Conservation (phyloP, 176 grass and related monocot genomes). For the Eragrostis curvula region DNA sequence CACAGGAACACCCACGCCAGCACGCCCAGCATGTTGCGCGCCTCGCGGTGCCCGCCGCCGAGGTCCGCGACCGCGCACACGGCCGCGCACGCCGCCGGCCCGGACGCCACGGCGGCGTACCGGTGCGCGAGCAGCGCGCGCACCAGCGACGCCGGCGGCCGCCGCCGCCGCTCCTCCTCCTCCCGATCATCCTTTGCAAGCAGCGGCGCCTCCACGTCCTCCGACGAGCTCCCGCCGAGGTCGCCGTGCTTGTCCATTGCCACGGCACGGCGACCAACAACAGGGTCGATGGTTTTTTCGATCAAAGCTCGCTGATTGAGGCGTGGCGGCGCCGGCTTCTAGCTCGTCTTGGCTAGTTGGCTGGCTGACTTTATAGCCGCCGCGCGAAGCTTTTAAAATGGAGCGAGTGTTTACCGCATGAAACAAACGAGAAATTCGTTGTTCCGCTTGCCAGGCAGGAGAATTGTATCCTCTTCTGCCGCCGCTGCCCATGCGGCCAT, state of each 20-base stretch:
- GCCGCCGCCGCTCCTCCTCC: neutral
- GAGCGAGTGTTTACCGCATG: neutral
- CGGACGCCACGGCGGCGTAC: constrained; percentile 54
- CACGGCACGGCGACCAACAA: neutral
- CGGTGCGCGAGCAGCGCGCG: constrained; percentile 48
- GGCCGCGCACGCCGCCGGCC: constrained; percentile 56
- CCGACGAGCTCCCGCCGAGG: constrained; percentile 31
- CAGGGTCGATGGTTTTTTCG: neutral
- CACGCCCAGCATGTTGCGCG: constrained; percentile 84
- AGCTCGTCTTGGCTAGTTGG: neutral
- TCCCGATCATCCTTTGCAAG: constrained; percentile 26
- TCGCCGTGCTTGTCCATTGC: constrained; percentile 22
- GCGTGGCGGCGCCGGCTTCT: neutral
- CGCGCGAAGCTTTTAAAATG: neutral
- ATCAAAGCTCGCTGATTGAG: neutral
- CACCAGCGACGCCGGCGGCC: neutral
- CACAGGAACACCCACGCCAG: constrained; percentile 90
- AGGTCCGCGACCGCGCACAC: constrained; percentile 59
- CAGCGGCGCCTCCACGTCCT: constrained; percentile 50
- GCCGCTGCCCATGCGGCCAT: neutral
- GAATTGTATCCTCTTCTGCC: neutral
- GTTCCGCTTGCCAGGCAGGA: neutral
- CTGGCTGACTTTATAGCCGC: constrained; percentile 4
- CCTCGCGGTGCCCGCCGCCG: constrained; percentile 30
- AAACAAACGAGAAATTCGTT: neutral